Evolutionary conservation across 345 rosid species (phyloP), one percentile per base, ranked within the genome.

Genomic region (Euphorbia tirucalli): DNA sequence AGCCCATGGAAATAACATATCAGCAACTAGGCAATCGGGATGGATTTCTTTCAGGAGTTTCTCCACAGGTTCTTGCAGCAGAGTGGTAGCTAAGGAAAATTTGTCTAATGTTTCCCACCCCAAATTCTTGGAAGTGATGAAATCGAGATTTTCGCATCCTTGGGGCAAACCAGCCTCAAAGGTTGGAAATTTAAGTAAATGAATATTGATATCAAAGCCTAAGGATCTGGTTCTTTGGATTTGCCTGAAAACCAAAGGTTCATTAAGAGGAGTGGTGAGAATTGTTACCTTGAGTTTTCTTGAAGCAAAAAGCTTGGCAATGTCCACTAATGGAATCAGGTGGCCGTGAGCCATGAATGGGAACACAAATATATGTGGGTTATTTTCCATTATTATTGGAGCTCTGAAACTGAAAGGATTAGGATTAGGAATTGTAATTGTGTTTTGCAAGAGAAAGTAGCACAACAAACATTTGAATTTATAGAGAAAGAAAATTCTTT

Each of bases 281-380:
- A 89, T 73, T 27, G 91, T 85, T 37, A 84, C 69, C 41, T 70
- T 82, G 7, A 80, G 80, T 37, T 85, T 85, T 49, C 75, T 71
- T 2, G 43, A 76, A 0, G 80, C 80, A 15, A 89, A 84, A 3
- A 85, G 78, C 74, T 75, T 85, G 66, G 87, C 89, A 83, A 88
- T 79, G 82, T 85, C 87, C 7, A 79, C 31, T 16, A 80, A 49
- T 32, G 88, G 88, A 24, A 85, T 81, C 78, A 77, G 78, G 77
- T 87, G 83, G 46, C 79, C 82, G 32, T 68, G 68, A 46, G 78
- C 78, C 81, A 77, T 66, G 65, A 61, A 74, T 22, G 79, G 81
- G 49, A 81, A 74, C 70, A 81, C 77, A 35, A 74, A 37, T 1
- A 77, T 19, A n/a, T 78, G 84, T 1, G 43, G 54, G 2, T 54